A percentile compares a stretch with the other conserved stretches of the same genome.
Evolutionary conservation across 345 rosid species (phyloP).

Genomic region (Excoecaria agallocha): DNA sequence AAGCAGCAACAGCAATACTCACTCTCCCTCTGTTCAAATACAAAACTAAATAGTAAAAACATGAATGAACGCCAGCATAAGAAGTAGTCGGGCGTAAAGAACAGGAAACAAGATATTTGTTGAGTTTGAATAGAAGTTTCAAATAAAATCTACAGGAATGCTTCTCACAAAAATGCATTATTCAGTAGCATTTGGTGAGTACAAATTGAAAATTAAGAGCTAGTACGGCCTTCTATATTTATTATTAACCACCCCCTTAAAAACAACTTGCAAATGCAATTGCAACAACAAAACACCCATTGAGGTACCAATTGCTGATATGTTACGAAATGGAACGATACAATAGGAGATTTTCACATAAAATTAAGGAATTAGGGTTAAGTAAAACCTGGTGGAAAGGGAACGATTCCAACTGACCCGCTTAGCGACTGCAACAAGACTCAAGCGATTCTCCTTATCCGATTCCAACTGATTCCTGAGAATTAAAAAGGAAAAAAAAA

Average conservation of each 20-base stretch:
- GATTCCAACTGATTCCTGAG: constrained; percentile 29
- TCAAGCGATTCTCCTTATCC: constrained; percentile 38
- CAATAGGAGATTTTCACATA: background rate
- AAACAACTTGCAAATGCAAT: too few relatives aligned
- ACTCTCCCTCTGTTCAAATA: constrained; percentile 67
- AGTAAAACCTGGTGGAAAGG: constrained; percentile 73
- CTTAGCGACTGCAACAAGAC: constrained; percentile 47
- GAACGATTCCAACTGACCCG: constrained; percentile 89
- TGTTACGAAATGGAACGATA: background rate
- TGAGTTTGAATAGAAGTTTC: background rate
- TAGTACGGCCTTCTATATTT: too few relatives aligned
- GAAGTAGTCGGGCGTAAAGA: background rate
- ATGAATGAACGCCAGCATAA: background rate
- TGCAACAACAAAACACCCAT: background rate
- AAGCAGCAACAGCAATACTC: constrained; percentile 71
- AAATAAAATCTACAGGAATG: background rate
- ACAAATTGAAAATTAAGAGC: too few relatives aligned
- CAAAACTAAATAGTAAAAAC: constrained; percentile 15
- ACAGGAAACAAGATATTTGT: background rate
- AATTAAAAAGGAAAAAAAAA: background rate
- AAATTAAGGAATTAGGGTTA: background rate
- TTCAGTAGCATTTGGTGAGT: background rate
- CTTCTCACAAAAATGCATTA: background rate
- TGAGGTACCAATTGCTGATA: background rate
- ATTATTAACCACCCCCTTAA: too few relatives aligned